These are phyloP conservation scores for Eucalyptus sp. DNA, from an alignment of 345 rosid genomes.

Conservation along the genomic window DNA sequence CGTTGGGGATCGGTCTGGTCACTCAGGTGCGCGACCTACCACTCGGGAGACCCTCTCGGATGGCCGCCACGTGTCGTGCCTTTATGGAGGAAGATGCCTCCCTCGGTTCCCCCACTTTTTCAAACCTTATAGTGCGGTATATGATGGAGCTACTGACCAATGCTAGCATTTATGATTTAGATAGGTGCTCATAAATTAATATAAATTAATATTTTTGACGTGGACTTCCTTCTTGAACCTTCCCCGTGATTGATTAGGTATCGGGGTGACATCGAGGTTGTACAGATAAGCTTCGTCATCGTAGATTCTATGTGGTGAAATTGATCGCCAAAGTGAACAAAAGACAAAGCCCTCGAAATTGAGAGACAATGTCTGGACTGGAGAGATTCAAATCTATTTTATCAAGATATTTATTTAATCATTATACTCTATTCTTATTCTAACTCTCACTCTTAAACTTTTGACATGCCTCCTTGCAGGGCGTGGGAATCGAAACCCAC, in stretches of 20 bases:
- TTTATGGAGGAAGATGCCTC: neutral
- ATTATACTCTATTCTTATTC: too few species aligned
- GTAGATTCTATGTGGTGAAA: fast-evolving
- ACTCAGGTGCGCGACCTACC: neutral
- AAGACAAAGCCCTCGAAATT: neutral
- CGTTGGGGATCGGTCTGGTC: neutral
- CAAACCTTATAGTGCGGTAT: neutral
- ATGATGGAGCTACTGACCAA: neutral
- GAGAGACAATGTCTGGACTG: neutral
- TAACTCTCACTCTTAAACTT: too few species aligned
- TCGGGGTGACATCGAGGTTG: neutral
- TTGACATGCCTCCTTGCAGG: too few species aligned
- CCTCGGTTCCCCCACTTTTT: neutral
- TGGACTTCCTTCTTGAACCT: neutral
- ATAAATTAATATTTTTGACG: neutral
- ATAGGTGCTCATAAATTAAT: neutral
- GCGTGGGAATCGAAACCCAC: too few species aligned
- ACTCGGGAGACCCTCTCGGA: neutral
- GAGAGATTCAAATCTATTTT: neutral
- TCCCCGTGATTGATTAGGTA: neutral
- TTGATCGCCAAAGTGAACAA: neutral
- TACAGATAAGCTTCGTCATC: fast-evolving
- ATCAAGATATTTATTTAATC: neutral
- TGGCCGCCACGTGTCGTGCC: neutral
- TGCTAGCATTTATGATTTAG: neutral